Evolutionary conservation across 495 filamentous ascomycete species (phyloP).

Genomic region (Podospora pseudopauciseta): DNA sequence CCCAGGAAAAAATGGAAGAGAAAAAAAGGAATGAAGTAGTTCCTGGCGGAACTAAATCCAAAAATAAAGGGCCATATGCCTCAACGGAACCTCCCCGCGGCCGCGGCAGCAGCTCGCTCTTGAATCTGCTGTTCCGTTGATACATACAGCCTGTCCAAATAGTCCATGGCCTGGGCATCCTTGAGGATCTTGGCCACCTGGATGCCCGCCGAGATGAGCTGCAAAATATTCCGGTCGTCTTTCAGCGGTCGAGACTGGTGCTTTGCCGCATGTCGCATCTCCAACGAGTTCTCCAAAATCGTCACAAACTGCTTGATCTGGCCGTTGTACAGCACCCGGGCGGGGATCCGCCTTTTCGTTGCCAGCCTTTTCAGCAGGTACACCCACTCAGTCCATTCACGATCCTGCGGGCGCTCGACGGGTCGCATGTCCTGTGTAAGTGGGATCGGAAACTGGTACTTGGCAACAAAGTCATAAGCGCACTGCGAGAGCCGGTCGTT

Average conservation of each 20-base stretch:
- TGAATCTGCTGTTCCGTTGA: constrained; percentile 72
- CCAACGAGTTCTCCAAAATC: constrained; percentile 75
- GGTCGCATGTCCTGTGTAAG: constrained; percentile 73
- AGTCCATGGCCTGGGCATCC: constrained; percentile 76
- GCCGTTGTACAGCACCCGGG: constrained; percentile 77
- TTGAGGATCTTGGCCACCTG: constrained; percentile 84
- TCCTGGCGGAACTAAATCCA: background rate
- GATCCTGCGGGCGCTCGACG: constrained; percentile 72
- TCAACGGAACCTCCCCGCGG: constrained; percentile 43
- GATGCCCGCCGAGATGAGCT: constrained; percentile 78
- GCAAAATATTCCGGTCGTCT: constrained; percentile 85
- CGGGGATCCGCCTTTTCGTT: constrained; percentile 79
- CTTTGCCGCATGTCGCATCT: constrained; percentile 76
- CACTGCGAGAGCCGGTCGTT: constrained; percentile 81
- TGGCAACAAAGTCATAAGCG: constrained; percentile 84
- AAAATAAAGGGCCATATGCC: background rate
- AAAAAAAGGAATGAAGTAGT: background rate
- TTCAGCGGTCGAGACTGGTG: constrained; percentile 79
- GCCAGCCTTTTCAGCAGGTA: constrained; percentile 82
- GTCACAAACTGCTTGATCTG: constrained; percentile 88
- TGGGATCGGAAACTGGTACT: constrained; percentile 85
- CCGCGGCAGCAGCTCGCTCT: constrained; percentile 49
- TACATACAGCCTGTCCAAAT: constrained; percentile 65
- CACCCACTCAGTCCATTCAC: constrained; percentile 92
- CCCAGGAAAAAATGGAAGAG: background rate